Evolutionary conservation across 176 grass and related monocot genomes (phyloP).

Genomic region (Oryza nivara): DNA sequence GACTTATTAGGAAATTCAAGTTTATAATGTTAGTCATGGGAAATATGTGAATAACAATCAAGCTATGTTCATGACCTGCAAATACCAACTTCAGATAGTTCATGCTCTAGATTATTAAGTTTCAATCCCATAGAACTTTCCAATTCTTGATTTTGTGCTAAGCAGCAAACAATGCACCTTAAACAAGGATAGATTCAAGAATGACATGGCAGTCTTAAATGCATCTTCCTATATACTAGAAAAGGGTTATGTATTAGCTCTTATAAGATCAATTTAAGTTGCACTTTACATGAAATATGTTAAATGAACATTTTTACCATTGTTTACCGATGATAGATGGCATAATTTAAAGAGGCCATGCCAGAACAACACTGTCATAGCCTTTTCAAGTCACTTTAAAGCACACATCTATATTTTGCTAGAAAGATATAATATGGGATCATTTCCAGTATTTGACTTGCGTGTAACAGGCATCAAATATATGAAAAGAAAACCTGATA

Average conservation of each 20-base stretch:
- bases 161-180: not conserved
- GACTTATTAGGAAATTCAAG: slow-evolving; percentile 14
- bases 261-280: not conserved
- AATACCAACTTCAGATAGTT: not conserved
- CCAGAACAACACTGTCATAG: not conserved
- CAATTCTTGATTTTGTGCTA: slow-evolving; percentile 16
- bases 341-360: slow-evolving; percentile 15
- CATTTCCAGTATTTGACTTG: slow-evolving; percentile 10
- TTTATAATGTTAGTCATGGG: not conserved
- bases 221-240: not conserved
- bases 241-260: not conserved
- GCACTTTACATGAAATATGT: slow-evolving; percentile 2
- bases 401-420: not conserved
- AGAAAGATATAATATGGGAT: not conserved
- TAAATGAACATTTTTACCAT: not conserved
- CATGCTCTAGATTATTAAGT: not conserved
- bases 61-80: not conserved
- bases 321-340: not conserved
- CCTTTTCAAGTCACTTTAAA: not conserved
- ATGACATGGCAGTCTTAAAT: not conserved
- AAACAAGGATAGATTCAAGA: not conserved
- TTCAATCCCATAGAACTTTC: not conserved
- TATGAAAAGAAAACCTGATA: not conserved
- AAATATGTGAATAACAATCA: not conserved
- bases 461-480: not conserved